Evolutionary conservation across 768 basidiomycete species (phyloP).

Genomic region (Russula foetens): DNA sequence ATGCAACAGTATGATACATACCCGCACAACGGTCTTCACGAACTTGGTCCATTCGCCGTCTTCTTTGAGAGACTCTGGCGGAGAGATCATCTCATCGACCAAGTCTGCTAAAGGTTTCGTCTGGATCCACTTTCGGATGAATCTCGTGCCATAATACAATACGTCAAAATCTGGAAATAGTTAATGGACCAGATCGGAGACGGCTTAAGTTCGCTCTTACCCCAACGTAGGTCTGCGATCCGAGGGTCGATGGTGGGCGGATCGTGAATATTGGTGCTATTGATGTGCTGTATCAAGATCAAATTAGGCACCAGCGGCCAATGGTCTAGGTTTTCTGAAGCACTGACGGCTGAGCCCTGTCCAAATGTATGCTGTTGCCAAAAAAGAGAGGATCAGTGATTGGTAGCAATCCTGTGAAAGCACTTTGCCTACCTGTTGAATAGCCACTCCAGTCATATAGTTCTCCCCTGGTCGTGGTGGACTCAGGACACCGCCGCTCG

Average conservation of each 20-base stretch:
- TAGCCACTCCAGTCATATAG: constrained; percentile 17
- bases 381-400: background rate
- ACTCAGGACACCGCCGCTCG: constrained; percentile 12
- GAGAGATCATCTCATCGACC: constrained; percentile 10
- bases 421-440: constrained; percentile 11
- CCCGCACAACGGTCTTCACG: constrained; percentile 11
- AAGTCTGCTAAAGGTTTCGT: constrained; percentile 11
- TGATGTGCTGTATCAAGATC: constrained; percentile 10
- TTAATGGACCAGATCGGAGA: background rate
- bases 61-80: constrained; percentile 5
- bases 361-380: constrained; percentile 14
- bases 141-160: constrained; percentile 12
- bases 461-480: constrained; percentile 6
- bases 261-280: constrained; percentile 8
- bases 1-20: background rate
- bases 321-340: background rate
- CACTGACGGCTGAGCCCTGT: constrained; percentile 12
- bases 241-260: constrained; percentile 13
- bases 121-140: constrained; percentile 14
- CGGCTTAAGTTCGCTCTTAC: background rate
- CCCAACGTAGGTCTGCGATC: constrained; percentile 13
- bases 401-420: background rate
- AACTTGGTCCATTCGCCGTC: constrained; percentile 13
- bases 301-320: background rate
- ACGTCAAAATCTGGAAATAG: constrained; percentile 11